Evolutionary conservation across 495 filamentous ascomycete genomes (phyloP).

Genomic region (Lasiosphaeria hispida): DNA sequence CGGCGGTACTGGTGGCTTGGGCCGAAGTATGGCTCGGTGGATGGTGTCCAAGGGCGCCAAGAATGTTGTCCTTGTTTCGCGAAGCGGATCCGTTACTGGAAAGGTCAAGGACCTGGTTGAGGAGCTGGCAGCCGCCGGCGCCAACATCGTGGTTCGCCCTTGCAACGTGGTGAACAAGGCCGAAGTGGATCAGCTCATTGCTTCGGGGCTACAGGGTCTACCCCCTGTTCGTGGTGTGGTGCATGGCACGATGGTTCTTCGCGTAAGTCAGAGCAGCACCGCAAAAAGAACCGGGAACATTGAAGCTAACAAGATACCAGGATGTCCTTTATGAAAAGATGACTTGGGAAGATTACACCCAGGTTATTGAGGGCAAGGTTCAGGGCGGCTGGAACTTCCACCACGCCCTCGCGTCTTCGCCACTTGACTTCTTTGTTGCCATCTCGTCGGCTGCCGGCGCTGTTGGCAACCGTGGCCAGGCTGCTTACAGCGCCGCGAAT

Average conservation of each 20-base stretch:
- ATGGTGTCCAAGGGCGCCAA: conserved; percentile 58
- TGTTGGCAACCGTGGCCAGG: conserved; percentile 60
- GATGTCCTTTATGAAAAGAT: conserved; percentile 58
- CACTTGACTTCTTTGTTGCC: conserved; percentile 66
- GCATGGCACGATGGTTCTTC: conserved; percentile 56
- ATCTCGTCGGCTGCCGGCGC: conserved; percentile 61
- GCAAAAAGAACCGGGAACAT: conserved; percentile 10
- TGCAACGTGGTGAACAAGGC: conserved; percentile 43
- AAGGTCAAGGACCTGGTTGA: conserved; percentile 45
- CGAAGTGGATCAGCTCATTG: conserved; percentile 39
- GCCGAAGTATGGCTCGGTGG: conserved; percentile 57
- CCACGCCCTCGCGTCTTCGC: conserved; percentile 40
- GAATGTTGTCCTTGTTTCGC: conserved; percentile 57
- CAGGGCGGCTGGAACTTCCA: conserved; percentile 59
- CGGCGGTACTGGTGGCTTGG: conserved; percentile 65
- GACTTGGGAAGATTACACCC: conserved; percentile 47
- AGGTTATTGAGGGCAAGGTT: conserved; percentile 54
- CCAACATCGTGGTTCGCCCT: conserved; percentile 38
- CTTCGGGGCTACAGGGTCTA: conserved; percentile 30
- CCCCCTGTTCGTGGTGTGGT: conserved; percentile 49
- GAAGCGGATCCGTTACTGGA: conserved; percentile 46
- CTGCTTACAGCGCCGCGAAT: conserved; percentile 64
- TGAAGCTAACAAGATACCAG: conserved; percentile 23
- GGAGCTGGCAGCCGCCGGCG: conserved; percentile 38
- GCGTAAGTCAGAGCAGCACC: conserved; percentile 34